Evolutionary conservation across 2,329 filamentous ascomycete genomes (phyloP), one percentile per base, ranked within the genome.

Genomic region (Arachnomyces sp.): DNA sequence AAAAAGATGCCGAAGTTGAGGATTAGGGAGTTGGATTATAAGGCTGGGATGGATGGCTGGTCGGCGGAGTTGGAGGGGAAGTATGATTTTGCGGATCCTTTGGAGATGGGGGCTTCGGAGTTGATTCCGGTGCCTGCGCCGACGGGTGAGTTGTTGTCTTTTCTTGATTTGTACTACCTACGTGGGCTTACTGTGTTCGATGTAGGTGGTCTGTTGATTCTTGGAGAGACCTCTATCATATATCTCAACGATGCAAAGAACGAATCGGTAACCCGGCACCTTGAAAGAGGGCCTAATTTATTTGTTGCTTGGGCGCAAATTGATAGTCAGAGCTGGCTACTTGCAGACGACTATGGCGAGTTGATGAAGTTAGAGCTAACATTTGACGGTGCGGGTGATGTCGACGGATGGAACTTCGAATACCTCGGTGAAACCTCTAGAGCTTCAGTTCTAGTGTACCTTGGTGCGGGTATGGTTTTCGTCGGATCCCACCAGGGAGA

Each of bases 401-500:
- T 95, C 0, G 76, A 75, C 11, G 76, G 76, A 15, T 84, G 93
- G 73, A 76, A 80, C 39, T 70, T 95, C 14, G 73, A 77, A 37
- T 66, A 73, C 15, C 72, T 94, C 14, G 79, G 78, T 3, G 62
- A 61, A 35, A 89, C 83, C 0, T 86, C 88, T 11, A 76, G 85
- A 49, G 85, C 90, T 7, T 83, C 81, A 5, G 79, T 73, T 11
- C 65, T 98, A 32, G 80, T 94, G 0, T 92, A 93, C 55, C 71
- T 95, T 6, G 63, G 63, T 7, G 61, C 55, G 4, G 76, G 81
- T 0, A 69, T 82, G 34, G 70, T 95, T 9, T 96, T 94, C 57
- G 72, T 98, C 31, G 92, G 85, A 8, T 95, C 90, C 1, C 89
- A 95, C 59, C 84, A 92, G 52, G 90, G 90, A 28, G 86, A 98